Base-by-base conservation (phyloP, 768 basidiomycete species). In the Suillus hirtellus region DNA sequence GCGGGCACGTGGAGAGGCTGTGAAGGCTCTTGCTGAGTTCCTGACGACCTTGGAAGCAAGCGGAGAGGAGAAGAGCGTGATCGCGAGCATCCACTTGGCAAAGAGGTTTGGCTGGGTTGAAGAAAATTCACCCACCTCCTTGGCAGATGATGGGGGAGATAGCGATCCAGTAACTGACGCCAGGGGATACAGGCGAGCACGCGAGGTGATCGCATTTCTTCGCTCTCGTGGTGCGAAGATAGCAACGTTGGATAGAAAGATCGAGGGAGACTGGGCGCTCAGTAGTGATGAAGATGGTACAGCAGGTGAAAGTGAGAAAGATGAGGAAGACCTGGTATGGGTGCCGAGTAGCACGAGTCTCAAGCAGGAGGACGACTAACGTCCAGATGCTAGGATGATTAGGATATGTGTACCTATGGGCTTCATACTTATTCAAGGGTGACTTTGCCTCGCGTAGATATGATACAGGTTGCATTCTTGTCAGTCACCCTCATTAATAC, bases 1-100 rank as follows among this genome's bases (percentile, higher is more conserved):
- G 59, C 84, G 92, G 19, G 89, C 91, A 31, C 89, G 96, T n/a
- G 84, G 88, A 5, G 88, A 94, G 72, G 94, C 95, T 17, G 84
- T 89, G 42, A 86, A 87, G 64, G 86, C 88, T 7, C 84, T 98
- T 19, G 88, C 89, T 19, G 76, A 77, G 59, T 89, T 93, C 72
- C 86, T 96, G 63, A 82, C 85, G 42, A 82, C 89, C 61, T 77
- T 96, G 63, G 84, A 81, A 73, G 68, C 74, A 31, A 74, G 80
- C 73, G 75, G 79, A 78, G 56, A 79, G 73, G 64, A 78, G 78
- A 60, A 84, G 83, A 67, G 65, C 55, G 78, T 84, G 76, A 64
- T 84, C 77, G 73, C 81, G 64, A 75, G 78, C 60, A 66, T 79
- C 72, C 81, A 89, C 79, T 69, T 88, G 69, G 76, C 81, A 67